phyloP scores from a whole-genome alignment of 352 stramenopile genomes.

The Pythium biforme region DNA sequence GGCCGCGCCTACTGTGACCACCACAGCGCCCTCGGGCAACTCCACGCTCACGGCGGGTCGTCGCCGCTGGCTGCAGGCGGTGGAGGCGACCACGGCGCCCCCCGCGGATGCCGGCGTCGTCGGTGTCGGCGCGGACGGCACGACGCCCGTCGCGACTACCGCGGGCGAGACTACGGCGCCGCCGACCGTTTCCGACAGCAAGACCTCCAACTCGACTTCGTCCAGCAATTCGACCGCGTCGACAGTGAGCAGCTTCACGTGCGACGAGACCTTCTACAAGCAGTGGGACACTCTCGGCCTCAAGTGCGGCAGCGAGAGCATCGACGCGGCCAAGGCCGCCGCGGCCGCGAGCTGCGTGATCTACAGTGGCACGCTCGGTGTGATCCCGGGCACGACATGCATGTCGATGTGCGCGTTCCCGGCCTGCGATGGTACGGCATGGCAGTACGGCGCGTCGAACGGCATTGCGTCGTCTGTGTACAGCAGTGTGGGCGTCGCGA shows the following conservation, averaged over 20 bases:
- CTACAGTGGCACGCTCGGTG: constrained; percentile 65
- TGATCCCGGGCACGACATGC: constrained; percentile 51
- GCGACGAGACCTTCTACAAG: constrained; percentile 79
- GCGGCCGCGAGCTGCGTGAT: constrained; percentile 61
- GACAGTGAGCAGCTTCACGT: constrained; percentile 35
- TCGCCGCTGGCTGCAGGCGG: not conserved
- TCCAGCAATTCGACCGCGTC: constrained; percentile 11
- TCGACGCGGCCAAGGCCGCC: constrained; percentile 58
- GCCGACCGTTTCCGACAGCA: constrained; percentile 3
- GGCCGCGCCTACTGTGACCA: not conserved
- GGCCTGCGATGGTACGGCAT: constrained; percentile 47
- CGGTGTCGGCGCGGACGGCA: not conserved
- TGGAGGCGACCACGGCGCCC: not conserved
- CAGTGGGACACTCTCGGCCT: constrained; percentile 68
- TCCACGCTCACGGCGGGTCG: not conserved
- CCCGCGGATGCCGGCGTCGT: not conserved
- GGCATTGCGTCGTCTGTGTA: constrained; percentile 73
- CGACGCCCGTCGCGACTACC: not conserved
- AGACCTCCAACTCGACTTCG: not conserved
- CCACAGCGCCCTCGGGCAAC: not conserved
- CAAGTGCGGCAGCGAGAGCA: constrained; percentile 42
- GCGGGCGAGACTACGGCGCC: constrained; percentile 6
- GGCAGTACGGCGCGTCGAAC: constrained; percentile 61
- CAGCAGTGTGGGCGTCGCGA: constrained; percentile 42
- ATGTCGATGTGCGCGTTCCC: constrained; percentile 83